Evolutionary conservation across 192 early-diverging fungal genomes (phyloP), one percentile per base, ranked within the genome.

Genomic region (Coemansia sp.): DNA sequence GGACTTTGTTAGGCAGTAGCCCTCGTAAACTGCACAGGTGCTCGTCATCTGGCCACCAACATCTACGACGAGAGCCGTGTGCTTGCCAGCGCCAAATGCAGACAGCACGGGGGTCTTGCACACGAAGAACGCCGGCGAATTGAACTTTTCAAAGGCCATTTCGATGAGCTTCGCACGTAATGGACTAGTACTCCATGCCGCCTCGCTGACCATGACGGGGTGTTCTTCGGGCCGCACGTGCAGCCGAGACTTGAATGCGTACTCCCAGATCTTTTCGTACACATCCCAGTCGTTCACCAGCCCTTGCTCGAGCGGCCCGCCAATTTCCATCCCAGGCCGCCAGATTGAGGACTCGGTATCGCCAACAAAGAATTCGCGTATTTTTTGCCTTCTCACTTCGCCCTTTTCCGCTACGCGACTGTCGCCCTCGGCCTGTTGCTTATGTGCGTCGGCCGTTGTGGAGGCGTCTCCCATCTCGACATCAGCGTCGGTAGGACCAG

Each of bases 1-100:
- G 74, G 90, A 93, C 81, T 98, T 97, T 70, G 94, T 95, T 44
- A 99, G 75, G 17, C 95, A 94, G 73, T 90, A 98, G 36, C 98
- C 98, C 71, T 99, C 98, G 70, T 91, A 92, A 14, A 99, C 98
- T n/a, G 98, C 95, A 4, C 94, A 91, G 7, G 90, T 95, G 66
- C 93, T 97, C 1, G 94, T 93, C 56, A 84, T 89, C 39, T 89
- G 84, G 69, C 90, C 94, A 14, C 98, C 98, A 35, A 93, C 95
- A 72, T 98, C 95, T 53, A 99, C 70, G 34, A 99, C 93, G 24
- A 99, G 83, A 7, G 91, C 94, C 19, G 93, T 95, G 39, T 93
- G 85, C 48, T 87, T 80, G 35, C 98, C 98, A 4, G 93, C 87
- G 4, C 96, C 90, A 68, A 98, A 99, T 85, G 97, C 92, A 29